Base-by-base conservation (phyloP, 805 yeast genomes). In the Metschnikowia noctiluminum region DNA sequence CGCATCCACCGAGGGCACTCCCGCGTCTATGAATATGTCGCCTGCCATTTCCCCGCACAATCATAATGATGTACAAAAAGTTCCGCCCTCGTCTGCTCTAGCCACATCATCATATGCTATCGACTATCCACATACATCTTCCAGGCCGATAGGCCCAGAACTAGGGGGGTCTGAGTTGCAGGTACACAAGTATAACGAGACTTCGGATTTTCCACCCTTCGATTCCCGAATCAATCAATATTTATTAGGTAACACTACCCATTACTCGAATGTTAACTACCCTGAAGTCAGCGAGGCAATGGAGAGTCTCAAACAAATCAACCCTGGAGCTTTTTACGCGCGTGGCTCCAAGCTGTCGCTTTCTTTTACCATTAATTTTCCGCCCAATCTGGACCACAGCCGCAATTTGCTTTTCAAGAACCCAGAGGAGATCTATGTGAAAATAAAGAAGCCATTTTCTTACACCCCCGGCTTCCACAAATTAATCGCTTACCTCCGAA, bases 391-490 rank as follows among this genome's bases (percentile, higher is more conserved):
- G 6, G 54, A 48, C 4, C 30, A 21, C 15, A 40, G 44, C 32
- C 57, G 54, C 6, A 50, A 50, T 38, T 40, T 52, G n/a, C 54
- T 46, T 9, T 72, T 61, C 63, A 76, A 74, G 49, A 88, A 85
- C 53, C 89, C 94, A 0, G 83, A 82, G 58, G 92, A 87, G 53
- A 85, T 92, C 12, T 94, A 92, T 68, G 82, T 85, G 16, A 76
- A 80, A 44, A 87, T 92, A 13, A 74, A 69, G 21, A 75, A 71
- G 45, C 97, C 98, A 0, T 94, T 87, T 62, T 80, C 91, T 8
- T 92, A 94, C 62, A 91, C 96, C 0, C 87, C 90, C 1, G 97
- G 97, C 2, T 92, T 86, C 64, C 97, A 90, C 65, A 81, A 84
- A 40, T 74, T 92, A 48, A 82, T 88, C 57, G 77, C 82, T 10